Base-by-base conservation (phyloP, 495 filamentous ascomycete species). In the Penicillium psychrofluorescens region DNA sequence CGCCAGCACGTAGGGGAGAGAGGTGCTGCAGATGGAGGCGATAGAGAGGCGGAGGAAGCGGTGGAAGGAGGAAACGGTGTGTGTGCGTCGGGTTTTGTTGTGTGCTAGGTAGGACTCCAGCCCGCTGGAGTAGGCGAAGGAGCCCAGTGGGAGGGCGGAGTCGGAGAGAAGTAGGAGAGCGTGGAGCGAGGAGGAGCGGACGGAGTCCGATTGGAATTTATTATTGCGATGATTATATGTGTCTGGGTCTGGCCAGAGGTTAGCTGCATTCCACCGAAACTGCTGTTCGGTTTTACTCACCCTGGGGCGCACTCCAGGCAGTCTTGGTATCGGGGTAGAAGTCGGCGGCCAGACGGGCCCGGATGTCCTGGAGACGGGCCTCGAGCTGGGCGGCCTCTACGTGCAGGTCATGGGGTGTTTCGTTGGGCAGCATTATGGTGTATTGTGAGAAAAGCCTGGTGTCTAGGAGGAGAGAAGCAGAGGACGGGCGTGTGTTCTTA, bases 21-120 rank as follows among this genome's bases (percentile, higher is more conserved):
- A 79, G 38, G 86, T 87, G 48, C 78, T 80, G 32, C 88, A 83
- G 62, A 90, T 75, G 8, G 88, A 87, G 29, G 78, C 73, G 16
- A 96, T 67, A 11, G 90, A 92, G 10, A 91, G 68, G 15, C 74
- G 74, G 32, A 97, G 76, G 72, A 96, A 98, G 36, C 73, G 65
- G 48, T 83, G 63, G 64, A 95, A 88, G 27, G 77, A 61, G 13
- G 66, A 40, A 27, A 68, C 48, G 10, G 53, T 59, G 38, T 55
- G 58, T 43, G 64, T 44, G 31, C 67, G 66, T 11, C 61, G 53
- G 30, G 75, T 68, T 32, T 66, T 72, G 41, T 82, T 78, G 70
- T 97, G 92, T 2, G 87, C 84, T 27, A 95, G 80, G 63, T 88
- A 96, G 40, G 90, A 96, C 61, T 99, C 92, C 29, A 99, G 78